Percentiles rank a stretch among this genome's conserved stretches.
Conservation (phyloP, 257 asterid species). For the Linaria vulgaris region DNA sequence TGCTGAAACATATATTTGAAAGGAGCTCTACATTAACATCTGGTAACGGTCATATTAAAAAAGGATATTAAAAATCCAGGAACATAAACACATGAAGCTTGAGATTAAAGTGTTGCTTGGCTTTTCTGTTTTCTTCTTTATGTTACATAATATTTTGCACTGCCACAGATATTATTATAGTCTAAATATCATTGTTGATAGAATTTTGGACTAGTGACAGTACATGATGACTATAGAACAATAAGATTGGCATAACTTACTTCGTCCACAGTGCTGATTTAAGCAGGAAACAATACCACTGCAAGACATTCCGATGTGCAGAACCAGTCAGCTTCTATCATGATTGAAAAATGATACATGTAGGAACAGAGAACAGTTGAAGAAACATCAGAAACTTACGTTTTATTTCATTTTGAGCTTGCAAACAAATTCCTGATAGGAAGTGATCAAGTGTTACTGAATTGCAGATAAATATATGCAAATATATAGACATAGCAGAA, state of each 20-base stretch:
- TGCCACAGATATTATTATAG: no score
- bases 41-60: neutral
- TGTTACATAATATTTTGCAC: no score
- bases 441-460: slow-evolving; percentile 10
- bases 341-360: neutral
- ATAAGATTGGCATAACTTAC: slow-evolving; percentile 38
- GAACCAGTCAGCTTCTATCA: slow-evolving; percentile 21
- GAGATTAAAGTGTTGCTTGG: no score
- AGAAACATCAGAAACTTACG: slow-evolving; percentile 40
- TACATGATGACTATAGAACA: neutral
- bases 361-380: neutral
- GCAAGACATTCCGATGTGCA: slow-evolving; percentile 25
- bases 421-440: slow-evolving; percentile 62
- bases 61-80: neutral
- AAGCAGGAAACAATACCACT: slow-evolving; percentile 60
- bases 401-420: slow-evolving; percentile 47
- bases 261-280: slow-evolving; percentile 31
- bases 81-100: no score
- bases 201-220: no score
- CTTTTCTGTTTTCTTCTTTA: no score
- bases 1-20: slow-evolving; percentile 26
- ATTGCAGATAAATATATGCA: neutral
- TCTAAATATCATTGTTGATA: no score
- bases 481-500: neutral
- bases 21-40: neutral